Base-by-base conservation (phyloP, 2,329 filamentous ascomycete genomes). In the Volutella citrinella region DNA sequence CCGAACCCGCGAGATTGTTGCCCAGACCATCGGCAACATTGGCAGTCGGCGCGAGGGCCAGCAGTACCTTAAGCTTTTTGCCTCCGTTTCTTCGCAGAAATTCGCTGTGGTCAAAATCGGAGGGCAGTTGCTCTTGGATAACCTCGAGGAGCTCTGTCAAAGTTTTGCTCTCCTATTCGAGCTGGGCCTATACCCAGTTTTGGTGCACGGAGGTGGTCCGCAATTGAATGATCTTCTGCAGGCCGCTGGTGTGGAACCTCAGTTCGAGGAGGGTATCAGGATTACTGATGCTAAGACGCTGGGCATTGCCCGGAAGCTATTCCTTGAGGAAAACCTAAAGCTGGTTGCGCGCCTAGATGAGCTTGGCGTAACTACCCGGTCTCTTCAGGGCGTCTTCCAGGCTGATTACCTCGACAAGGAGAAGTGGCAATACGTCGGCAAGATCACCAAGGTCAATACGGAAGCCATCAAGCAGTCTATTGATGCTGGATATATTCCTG, bases 31-130 rank as follows among this genome's bases (percentile, higher is more conserved):
- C 51, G 94, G 88, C 70, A 95, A 91, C 67, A 94, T 97, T 60
- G 91, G 89, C 43, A 95, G 89, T 45, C 95, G 94, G 76, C 77
- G 91, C 42, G 91, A 98, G 70, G 88, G 94, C 45, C 87, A 96
- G 71, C 91, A 97, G 66, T 97, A 97, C 65, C 82, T 97, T 40
- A 93, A 90, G 49, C 90, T 97, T 62, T 98, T 98, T 74, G 93
- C 85, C 51, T 95, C 90, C 20, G 90, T 96, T 43, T 93, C 89
- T 27, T 95, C 89, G 20, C 90, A 97, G 69, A 89, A 95, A 59
- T 98, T 97, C 63, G 90, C 89, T 49, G 91, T 98, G 29, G 95
- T 98, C 66, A 98, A 98, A 72, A 90, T 97, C 36, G 93, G 91
- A 43, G 93, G 91, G 43, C 93, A 91, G 44, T 96, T 97, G 55